phyloP scores from a whole-genome alignment of 2,329 filamentous ascomycete genomes.

The Arthrinium puccinioides region DNA sequence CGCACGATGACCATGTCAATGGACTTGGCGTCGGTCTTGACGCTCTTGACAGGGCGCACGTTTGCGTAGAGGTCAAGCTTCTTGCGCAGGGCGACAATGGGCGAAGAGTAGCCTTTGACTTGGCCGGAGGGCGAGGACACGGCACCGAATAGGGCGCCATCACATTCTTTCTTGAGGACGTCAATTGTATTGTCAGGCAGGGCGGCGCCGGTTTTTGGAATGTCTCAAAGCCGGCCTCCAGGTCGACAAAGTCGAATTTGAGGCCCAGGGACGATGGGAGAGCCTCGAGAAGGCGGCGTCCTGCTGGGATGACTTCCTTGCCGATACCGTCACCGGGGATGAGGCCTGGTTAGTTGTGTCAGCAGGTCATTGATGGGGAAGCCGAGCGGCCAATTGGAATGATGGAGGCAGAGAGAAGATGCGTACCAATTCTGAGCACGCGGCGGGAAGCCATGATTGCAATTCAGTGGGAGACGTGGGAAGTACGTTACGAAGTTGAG shows the following conservation, averaged over 20 bases:
- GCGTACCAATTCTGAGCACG: slow-evolving; percentile 60
- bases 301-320: slow-evolving; percentile 94
- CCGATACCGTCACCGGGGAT: slow-evolving; percentile 98
- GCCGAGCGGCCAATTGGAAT: neutral
- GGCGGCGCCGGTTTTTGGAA: slow-evolving; percentile 84
- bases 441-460: slow-evolving; percentile 49
- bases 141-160: slow-evolving; percentile 93
- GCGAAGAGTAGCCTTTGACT: slow-evolving; percentile 91
- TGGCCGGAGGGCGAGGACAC: slow-evolving; percentile 86
- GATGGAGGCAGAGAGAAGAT: neutral
- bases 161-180: slow-evolving; percentile 81
- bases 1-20: slow-evolving; percentile 98
- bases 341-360: slow-evolving; percentile 54
- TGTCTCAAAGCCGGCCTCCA: slow-evolving; percentile 86
- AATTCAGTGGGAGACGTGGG: slow-evolving; percentile 29
- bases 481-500: too few species aligned
- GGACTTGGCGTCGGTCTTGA: slow-evolving; percentile 55
- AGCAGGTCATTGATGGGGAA: too few species aligned
- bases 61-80: slow-evolving; percentile 93
- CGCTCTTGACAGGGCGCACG: slow-evolving; percentile 88
- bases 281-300: slow-evolving; percentile 84
- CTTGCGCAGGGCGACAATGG: slow-evolving; percentile 95
- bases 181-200: slow-evolving; percentile 88
- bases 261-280: slow-evolving; percentile 85
- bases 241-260: slow-evolving; percentile 89